Evolutionary conservation across 345 rosid species (phyloP).

Genomic region (Aethionema arabicum): DNA sequence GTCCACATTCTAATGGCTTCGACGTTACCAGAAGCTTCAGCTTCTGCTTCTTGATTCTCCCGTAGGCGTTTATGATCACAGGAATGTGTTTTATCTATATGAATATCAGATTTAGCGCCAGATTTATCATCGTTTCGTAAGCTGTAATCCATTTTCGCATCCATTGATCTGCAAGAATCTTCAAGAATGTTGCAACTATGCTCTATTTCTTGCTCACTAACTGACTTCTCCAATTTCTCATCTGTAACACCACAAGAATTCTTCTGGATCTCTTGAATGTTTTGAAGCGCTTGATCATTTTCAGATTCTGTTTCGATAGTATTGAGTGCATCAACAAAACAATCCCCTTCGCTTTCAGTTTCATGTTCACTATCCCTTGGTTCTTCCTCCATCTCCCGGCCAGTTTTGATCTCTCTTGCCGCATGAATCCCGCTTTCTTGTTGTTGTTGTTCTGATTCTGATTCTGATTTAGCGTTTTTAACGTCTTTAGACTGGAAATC

Average conservation of each 20-base stretch:
- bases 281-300: slow-evolving; percentile 34
- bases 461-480: slow-evolving; percentile 37
- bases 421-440: slow-evolving; percentile 54
- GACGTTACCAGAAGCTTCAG: slow-evolving; percentile 37
- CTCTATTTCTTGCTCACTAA: slow-evolving; percentile 23
- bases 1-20: slow-evolving; percentile 73
- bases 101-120: too few relatives aligned
- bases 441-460: slow-evolving; percentile 32
- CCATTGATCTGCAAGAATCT: slow-evolving; percentile 13
- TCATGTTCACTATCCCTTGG: slow-evolving; percentile 48
- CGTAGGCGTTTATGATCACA: slow-evolving; percentile 4
- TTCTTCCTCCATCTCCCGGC: slow-evolving; percentile 60
- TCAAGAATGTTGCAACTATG: slow-evolving; percentile 10
- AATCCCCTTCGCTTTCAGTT: slow-evolving; percentile 78
- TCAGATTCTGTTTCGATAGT: slow-evolving; percentile 74
- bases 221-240: slow-evolving; percentile 21
- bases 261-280: slow-evolving; percentile 14
- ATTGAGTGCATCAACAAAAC: slow-evolving; percentile 80
- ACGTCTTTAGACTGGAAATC: slow-evolving; percentile 31
- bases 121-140: slow-evolving; percentile 25
- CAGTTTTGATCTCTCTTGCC: slow-evolving; percentile 45
- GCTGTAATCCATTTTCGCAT: not conserved
- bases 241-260: slow-evolving; percentile 18
- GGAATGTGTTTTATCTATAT: too few relatives aligned
- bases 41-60: slow-evolving; percentile 19